Base-by-base conservation (phyloP, 164 flowering plant species). In the Vitis riparia region DNA sequence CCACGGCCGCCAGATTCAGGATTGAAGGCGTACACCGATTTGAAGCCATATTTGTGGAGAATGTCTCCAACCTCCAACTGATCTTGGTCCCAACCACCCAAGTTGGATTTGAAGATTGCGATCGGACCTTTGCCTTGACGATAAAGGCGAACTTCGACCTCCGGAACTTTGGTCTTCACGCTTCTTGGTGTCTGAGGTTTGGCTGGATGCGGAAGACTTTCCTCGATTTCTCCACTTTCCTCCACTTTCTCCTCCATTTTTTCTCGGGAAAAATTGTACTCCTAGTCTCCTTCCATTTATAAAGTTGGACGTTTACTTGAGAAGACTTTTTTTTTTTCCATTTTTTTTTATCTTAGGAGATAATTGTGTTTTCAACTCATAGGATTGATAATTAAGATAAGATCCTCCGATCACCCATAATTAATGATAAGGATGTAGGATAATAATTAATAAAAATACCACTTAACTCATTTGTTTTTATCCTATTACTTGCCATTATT, bases 81-180 rank as follows among this genome's bases (percentile, higher is more conserved):
- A 65, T 85, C 81, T 62, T 81, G 88, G 8, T 85, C 83, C 81
- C 83, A 83, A 7, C 88, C 88, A 12, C 79, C 82, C 62, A 85
- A 48, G 32, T 32, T 68, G 19, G 78, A 56, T 74, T 74, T 81
- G 79, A 85, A 83, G 51, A 81, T 81, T 63, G 55, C 81, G 72
- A 79, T 81, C 67, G 88, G 88, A 60, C 88, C 88, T 66, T 78
- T 73, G 23, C 86, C 86, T 7, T 52, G 73, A 2, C 76, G 68
- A 66, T 56, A 85, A n/a, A 85, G 70, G 30, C 75, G 79, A 69
- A 85, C 67, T 73, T 85, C 81, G 65, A 79, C 79, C 53, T 83
- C 81, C 16, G 85, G 83, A 10, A 81, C 81, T 63, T 80, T 79
- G 27, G 78, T 72, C 75, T 56, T 77, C 62, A 77, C 83, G 3